phyloP scores from a whole-genome alignment of 192 early-diverging fungal genomes.

The Coemansia sp. region DNA sequence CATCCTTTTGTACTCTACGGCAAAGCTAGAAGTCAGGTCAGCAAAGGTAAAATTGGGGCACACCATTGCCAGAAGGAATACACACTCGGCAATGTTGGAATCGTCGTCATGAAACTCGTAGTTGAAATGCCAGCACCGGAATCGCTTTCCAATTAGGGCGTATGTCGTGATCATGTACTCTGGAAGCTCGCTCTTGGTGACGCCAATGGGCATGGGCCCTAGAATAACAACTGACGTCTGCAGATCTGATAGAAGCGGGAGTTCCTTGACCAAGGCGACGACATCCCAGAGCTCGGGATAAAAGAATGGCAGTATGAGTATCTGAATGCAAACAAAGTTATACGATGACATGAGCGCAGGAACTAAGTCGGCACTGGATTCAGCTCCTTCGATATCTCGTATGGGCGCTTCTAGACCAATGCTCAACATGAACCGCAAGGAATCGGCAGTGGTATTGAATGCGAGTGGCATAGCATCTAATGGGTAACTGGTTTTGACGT shows the following conservation, averaged over 20 bases:
- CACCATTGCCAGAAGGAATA: not conserved
- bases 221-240: no score
- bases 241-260: not conserved
- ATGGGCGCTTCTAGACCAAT: not conserved
- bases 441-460: not conserved
- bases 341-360: not conserved
- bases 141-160: not conserved
- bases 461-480: not conserved
- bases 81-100: not conserved
- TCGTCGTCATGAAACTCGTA: no score
- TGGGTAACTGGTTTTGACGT: not conserved
- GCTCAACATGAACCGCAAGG: not conserved
- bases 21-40: no score
- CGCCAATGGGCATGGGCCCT: not conserved
- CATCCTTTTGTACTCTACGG: not conserved
- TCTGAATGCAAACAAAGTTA: not conserved
- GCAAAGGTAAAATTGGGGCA: not conserved
- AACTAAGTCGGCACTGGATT: not conserved
- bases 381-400: not conserved
- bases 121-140: not conserved
- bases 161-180: not conserved
- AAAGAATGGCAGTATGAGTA: not conserved
- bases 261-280: not conserved
- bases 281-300: not conserved
- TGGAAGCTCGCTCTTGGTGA: not conserved